Evolutionary conservation across 257 asterid species (phyloP).

Genomic region (Penstemon barbatus): DNA sequence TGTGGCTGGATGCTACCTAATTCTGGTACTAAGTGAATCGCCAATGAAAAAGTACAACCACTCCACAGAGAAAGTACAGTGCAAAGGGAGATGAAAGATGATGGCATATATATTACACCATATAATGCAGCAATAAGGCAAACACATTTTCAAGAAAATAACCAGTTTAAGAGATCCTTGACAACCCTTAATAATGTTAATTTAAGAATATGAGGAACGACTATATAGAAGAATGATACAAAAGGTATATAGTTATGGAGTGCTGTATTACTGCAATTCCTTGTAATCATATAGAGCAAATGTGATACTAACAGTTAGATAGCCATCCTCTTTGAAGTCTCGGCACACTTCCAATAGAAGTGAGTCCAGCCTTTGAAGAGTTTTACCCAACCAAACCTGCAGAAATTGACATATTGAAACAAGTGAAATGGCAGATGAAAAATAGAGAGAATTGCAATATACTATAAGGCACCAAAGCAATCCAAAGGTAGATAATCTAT

Average conservation of each 20-base stretch:
- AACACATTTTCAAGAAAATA: neutral
- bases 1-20: conserved; percentile 12
- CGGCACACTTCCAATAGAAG: conserved; percentile 85
- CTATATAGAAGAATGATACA: neutral
- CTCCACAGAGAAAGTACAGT: neutral
- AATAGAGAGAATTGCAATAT: neutral
- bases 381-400: conserved; percentile 96
- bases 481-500: conserved; percentile 17
- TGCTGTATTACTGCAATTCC: conserved; percentile 4
- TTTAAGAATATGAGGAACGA: conserved; percentile 19
- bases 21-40: conserved; percentile 13
- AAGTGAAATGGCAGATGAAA: conserved; percentile 15
- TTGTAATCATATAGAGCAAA: conserved; percentile 27
- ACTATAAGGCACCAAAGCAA: conserved; percentile 5
- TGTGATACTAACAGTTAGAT: conserved; percentile 72
- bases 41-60: neutral
- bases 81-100: neutral
- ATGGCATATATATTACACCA: conserved; percentile 2
- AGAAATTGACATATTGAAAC: conserved; percentile 26
- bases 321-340: conserved; percentile 84
- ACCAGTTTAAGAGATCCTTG: conserved; percentile 20
- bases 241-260: conserved; percentile 4
- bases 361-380: conserved; percentile 95
- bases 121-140: conserved; percentile 10
- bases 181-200: conserved; percentile 4